Conservation (phyloP, 176 grass and related monocot genomes). For the Phragmites australis region DNA sequence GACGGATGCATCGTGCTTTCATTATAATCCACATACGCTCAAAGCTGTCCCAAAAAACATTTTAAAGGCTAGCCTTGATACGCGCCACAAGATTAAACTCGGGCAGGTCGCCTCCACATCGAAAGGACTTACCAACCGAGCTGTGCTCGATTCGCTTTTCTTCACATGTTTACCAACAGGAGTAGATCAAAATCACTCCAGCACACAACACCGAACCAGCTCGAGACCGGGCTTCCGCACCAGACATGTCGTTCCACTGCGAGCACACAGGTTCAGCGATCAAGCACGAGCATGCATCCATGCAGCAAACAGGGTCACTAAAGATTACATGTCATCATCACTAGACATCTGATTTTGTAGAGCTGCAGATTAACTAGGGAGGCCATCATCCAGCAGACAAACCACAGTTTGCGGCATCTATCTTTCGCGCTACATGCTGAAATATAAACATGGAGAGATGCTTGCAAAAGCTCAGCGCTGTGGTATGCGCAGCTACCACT, state of each 20-base stretch:
- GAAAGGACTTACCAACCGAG: no score
- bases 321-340: conserved; percentile 8
- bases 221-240: background rate
- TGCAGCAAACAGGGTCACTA: background rate
- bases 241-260: background rate
- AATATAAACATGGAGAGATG: background rate
- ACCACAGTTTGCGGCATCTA: background rate
- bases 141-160: no score
- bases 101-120: no score
- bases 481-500: no score
- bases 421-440: background rate
- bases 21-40: no score
- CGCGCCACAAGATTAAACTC: no score
- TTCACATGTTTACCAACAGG: background rate
- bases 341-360: background rate
- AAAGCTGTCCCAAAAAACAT: no score
- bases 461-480: background rate
- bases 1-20: no score
- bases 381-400: background rate
- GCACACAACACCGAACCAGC: background rate
- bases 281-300: background rate
- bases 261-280: background rate
- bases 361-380: conserved; percentile 6
- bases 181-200: no score
- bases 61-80: no score